These are phyloP conservation scores for Mucor racemosus DNA, from an alignment of 371 early-diverging fungal genomes.

Conservation along the genomic window DNA sequence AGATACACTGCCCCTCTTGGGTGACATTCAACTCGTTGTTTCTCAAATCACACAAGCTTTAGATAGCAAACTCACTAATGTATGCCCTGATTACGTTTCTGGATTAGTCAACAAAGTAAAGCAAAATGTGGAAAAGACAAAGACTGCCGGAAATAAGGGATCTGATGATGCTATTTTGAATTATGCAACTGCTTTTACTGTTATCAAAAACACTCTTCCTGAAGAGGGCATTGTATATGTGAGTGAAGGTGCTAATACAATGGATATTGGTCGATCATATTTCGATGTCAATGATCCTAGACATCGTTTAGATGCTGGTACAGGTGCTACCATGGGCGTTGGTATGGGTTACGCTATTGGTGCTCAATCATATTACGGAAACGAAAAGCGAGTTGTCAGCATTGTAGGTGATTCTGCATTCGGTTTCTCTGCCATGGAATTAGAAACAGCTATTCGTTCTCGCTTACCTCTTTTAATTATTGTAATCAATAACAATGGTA, in stretches of 20 bases:
- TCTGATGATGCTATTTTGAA: conserved; percentile 58
- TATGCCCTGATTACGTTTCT: conserved; percentile 29
- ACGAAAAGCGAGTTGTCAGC: conserved; percentile 59
- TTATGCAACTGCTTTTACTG: conserved; percentile 72
- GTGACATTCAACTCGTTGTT: conserved; percentile 63
- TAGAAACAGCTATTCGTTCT: conserved; percentile 78
- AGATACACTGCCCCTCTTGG: conserved; percentile 62
- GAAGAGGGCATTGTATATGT: conserved; percentile 60
- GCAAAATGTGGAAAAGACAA: conserved; percentile 49
- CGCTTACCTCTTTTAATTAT: conserved; percentile 70
- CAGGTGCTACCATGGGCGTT: conserved; percentile 85
- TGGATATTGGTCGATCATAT: conserved; percentile 82
- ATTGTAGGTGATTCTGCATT: conserved; percentile 85
- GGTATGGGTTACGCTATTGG: conserved; percentile 84
- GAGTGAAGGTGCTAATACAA: conserved; percentile 85
- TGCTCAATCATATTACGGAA: conserved; percentile 63
- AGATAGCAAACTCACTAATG: conserved; percentile 5
- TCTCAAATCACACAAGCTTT: conserved; percentile 48
- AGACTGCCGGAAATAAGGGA: conserved; percentile 33
- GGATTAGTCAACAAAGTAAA: conserved; percentile 46
- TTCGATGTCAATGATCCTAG: conserved; percentile 72
- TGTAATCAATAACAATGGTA: conserved; percentile 84
- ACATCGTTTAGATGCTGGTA: conserved; percentile 76
- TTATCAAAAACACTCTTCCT: conserved; percentile 59
- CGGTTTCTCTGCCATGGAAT: conserved; percentile 84